phyloP scores from a whole-genome alignment of 495 filamentous ascomycete genomes.

The Eremomyces bilateralis region DNA sequence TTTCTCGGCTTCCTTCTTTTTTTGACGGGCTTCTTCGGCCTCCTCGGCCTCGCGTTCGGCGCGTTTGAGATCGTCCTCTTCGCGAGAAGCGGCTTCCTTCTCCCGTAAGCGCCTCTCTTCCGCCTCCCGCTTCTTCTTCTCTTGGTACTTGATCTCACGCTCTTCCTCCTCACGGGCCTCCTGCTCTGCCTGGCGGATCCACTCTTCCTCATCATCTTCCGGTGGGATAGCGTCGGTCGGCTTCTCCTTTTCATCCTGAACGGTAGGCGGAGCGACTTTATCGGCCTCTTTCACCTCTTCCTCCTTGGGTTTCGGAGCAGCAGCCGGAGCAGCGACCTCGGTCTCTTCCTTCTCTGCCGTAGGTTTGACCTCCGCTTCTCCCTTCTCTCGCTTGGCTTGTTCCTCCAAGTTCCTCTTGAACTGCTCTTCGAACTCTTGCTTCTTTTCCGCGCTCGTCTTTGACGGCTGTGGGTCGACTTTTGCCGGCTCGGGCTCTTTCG shows the following conservation, averaged over 20 bases:
- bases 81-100: slow-evolving; percentile 11
- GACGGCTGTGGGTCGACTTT: too few relatives aligned
- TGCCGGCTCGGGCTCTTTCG: slow-evolving; percentile 20
- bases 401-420: slow-evolving; percentile 30
- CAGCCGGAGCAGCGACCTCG: slow-evolving; percentile 3
- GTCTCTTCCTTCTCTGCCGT: slow-evolving; percentile 11
- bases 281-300: slow-evolving; percentile 6
- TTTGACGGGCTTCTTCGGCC: slow-evolving; percentile 15
- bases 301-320: slow-evolving; percentile 1
- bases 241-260: slow-evolving; percentile 4
- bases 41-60: slow-evolving; percentile 22
- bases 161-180: slow-evolving; percentile 18
- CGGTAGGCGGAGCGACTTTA: slow-evolving; percentile 2
- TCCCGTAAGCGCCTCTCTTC: slow-evolving; percentile 12
- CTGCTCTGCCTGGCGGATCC: slow-evolving; percentile 22
- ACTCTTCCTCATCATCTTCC: slow-evolving; percentile 19
- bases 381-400: slow-evolving; percentile 7
- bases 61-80: slow-evolving; percentile 18
- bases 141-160: slow-evolving; percentile 16
- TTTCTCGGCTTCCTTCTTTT: slow-evolving; percentile 6
- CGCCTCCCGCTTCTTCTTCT: slow-evolving; percentile 18
- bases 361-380: slow-evolving; percentile 13
- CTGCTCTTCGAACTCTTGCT: slow-evolving; percentile 42
- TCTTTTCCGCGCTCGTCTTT: slow-evolving; percentile 51
- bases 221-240: slow-evolving; percentile 4